Base-by-base conservation (phyloP, 1,284 basidiomycete genomes). In the Fomes fomentarius region DNA sequence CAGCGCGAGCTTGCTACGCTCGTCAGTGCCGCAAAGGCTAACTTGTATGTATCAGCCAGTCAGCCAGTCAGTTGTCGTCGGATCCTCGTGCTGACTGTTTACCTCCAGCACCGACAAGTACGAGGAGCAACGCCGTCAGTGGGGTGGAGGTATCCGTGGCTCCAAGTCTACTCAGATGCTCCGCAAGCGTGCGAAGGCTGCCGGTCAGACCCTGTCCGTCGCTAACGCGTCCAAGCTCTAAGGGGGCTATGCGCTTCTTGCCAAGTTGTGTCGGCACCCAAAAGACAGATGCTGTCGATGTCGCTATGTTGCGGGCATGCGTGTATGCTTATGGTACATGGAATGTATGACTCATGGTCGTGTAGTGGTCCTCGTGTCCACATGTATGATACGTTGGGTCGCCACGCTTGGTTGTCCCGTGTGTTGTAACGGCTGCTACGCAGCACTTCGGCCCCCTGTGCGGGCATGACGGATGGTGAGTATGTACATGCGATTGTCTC, bases 91-190 rank as follows among this genome's bases (percentile, higher is more conserved):
- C 17, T 65, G 2, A 63, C 33, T n/a, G 39, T 21, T 43, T 19
- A 26, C n/a, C 9, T 49, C 0, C 65, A 93, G 89, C 85, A 83
- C 93, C 65, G 96, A 98, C 80, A 98, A 98, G 81, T 92, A 93
- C 76, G 94, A 97, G 66, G 94, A 96, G 68, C 81, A 88, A 59
- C 87, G 93, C 65, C 86, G 91, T 68, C 87, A 90, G 69, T 98
- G 96, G 96, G 95, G 95, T 76, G 96, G 96, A 82, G 96, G 95
- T 75, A 67, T 93, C 71, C 93, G 95, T 79, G 93, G 94, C 69
- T 87, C 89, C 83, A 96, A 96, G 81, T 95, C 89, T 34, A 84
- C 89, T 47, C 89, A 92, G 74, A 97, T 93, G 90, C 83, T 98
- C 69, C 83, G 88, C 74, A 95, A 96, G 82, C 89, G 95, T 63